phyloP scores from a whole-genome alignment of 169 alveolate species.

The Cytauxzoon felis region DNA sequence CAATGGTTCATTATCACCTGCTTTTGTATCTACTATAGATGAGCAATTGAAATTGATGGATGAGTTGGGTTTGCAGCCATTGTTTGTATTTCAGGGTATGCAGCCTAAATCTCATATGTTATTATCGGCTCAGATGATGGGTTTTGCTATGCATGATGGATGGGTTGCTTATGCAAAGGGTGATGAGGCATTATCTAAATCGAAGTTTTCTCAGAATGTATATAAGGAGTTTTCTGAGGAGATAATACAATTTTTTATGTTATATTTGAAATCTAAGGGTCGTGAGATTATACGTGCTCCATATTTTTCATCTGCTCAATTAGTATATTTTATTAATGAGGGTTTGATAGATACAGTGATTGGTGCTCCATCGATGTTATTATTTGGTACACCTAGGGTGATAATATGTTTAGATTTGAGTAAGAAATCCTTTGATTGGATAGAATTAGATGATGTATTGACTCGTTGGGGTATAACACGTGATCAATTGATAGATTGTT shows the following conservation, averaged over 20 bases:
- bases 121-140: constrained; percentile 49
- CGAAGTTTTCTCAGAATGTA: constrained; percentile 29
- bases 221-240: constrained; percentile 48
- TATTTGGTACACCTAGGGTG: constrained; percentile 61
- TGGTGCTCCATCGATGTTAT: constrained; percentile 69
- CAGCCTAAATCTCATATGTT: constrained; percentile 49
- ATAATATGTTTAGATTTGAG: constrained; percentile 56
- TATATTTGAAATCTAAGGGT: constrained; percentile 57
- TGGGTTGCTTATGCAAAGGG: constrained; percentile 47
- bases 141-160: constrained; percentile 40
- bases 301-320: constrained; percentile 69
- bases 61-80: constrained; percentile 45
- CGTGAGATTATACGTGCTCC: constrained; percentile 67
- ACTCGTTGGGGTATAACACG: constrained; percentile 47
- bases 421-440: constrained; percentile 40
- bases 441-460: constrained; percentile 54
- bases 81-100: constrained; percentile 59
- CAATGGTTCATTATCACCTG: constrained; percentile 32
- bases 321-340: constrained; percentile 59
- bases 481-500: constrained; percentile 67
- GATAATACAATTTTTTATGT: constrained; percentile 55
- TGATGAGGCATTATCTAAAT: constrained; percentile 16
- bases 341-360: constrained; percentile 56
- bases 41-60: constrained; percentile 45
- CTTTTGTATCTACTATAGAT: constrained; percentile 21